Percentiles rank a stretch among this genome's conserved stretches.
These are phyloP conservation scores for Cryptomeria japonica DNA, from an alignment of 75 land plant species.

Conservation along the genomic window DNA sequence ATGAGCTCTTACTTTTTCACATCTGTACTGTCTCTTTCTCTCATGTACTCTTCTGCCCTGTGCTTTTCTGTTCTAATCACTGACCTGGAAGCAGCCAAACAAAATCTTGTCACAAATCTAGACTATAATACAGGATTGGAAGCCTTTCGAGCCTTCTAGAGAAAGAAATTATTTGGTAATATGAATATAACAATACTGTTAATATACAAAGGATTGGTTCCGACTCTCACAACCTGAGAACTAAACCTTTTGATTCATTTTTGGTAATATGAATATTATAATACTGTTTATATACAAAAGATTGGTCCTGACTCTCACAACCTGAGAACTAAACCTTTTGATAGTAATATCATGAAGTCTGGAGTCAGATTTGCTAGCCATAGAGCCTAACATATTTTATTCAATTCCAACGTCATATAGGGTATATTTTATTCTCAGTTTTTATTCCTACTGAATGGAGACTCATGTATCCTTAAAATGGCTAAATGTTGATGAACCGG, in stretches of 20 bases:
- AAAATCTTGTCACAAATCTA: background rate
- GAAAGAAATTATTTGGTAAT: background rate
- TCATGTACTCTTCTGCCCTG: background rate
- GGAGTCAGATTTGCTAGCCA: background rate
- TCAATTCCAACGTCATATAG: background rate
- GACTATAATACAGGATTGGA: background rate
- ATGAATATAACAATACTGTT: background rate
- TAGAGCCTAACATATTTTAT: background rate
- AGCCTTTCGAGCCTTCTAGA: background rate
- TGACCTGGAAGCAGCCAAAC: background rate
- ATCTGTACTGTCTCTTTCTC: too few relatives aligned
- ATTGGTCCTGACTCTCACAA: too few relatives aligned
- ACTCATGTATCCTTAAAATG: background rate
- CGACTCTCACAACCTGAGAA: background rate
- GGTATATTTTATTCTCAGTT: too few relatives aligned
- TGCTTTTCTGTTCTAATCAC: background rate
- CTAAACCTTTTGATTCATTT: background rate
- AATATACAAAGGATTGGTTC: background rate
- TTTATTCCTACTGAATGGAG: background rate
- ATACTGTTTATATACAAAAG: too few relatives aligned
- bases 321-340: background rate
- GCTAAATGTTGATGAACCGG: background rate
- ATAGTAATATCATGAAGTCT: background rate
- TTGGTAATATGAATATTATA: too few relatives aligned
- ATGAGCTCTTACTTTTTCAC: background rate